Evolutionary conservation across 1,139 yeast species (phyloP).

Genomic region (Yamadazyma mexicana): DNA sequence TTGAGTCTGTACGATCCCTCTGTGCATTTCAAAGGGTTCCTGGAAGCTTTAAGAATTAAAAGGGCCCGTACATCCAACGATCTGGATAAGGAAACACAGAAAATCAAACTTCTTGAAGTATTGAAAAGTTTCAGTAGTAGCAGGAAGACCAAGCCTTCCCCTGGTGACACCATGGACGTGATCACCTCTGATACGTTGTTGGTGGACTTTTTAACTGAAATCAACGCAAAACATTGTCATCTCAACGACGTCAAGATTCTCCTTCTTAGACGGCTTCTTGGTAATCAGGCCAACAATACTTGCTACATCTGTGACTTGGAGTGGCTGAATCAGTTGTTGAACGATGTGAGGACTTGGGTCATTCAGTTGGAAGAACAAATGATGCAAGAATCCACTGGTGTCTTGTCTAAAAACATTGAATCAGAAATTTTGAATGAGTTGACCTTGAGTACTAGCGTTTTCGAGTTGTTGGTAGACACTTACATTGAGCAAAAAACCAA

Average conservation of each 20-base stretch:
- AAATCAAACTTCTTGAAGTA: slow-evolving; percentile 37
- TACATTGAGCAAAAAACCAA: slow-evolving; percentile 35
- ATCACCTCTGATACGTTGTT: neutral
- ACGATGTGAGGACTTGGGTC: slow-evolving; percentile 33
- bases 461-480: slow-evolving; percentile 59
- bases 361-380: slow-evolving; percentile 28
- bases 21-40: slow-evolving; percentile 12
- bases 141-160: slow-evolving; percentile 5
- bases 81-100: slow-evolving; percentile 28
- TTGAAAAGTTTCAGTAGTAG: slow-evolving; percentile 34
- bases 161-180: slow-evolving; percentile 5
- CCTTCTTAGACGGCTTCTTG: slow-evolving; percentile 43
- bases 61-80: slow-evolving; percentile 11
- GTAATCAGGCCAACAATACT: slow-evolving; percentile 13
- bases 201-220: slow-evolving; percentile 3
- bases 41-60: slow-evolving; percentile 13
- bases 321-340: slow-evolving; percentile 28
- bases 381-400: slow-evolving; percentile 3
- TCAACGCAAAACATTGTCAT: slow-evolving; percentile 11
- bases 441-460: slow-evolving; percentile 30
- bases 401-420: neutral
- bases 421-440: slow-evolving; percentile 6
- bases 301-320: slow-evolving; percentile 23
- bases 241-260: slow-evolving; percentile 31
- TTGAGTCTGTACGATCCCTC: slow-evolving; percentile 26